phyloP scores from a whole-genome alignment of 2,329 filamentous ascomycete genomes.

The Fusarium euwallaceae region DNA sequence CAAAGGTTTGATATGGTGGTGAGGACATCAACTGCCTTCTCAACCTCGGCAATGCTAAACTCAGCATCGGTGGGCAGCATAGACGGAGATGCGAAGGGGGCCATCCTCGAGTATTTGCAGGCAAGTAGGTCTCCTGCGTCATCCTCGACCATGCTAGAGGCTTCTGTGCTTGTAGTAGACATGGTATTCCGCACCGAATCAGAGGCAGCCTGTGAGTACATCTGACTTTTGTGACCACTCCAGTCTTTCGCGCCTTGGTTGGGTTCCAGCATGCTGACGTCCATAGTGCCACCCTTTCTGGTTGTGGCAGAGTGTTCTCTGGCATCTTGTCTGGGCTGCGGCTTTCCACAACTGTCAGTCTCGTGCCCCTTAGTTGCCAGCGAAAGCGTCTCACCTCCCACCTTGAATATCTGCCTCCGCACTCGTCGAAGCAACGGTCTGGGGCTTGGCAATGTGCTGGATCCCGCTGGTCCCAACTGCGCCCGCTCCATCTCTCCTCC shows the following conservation, averaged over 20 bases:
- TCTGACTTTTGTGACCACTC: not conserved
- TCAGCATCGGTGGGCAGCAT: not conserved
- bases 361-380: not conserved
- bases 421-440: not conserved
- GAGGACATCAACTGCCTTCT: conserved; percentile 7
- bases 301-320: not conserved
- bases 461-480: not conserved
- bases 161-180: not conserved
- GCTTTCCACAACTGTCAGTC: not conserved
- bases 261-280: not conserved
- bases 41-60: conserved; percentile 8
- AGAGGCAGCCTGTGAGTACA: not conserved
- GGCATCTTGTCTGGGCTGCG: not conserved
- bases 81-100: not conserved
- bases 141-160: not conserved
- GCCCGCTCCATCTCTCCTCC: not conserved
- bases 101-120: not conserved
- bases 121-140: not conserved
- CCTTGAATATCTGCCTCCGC: not conserved
- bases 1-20: conserved; percentile 15
- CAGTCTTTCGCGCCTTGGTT: not conserved
- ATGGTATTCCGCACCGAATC: not conserved
- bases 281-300: not conserved
- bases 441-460: not conserved
- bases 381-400: conserved; percentile 3